Evolutionary conservation across 108 stramenopile genomes (phyloP).

Genomic region (Stephanodiscus minutulus): DNA sequence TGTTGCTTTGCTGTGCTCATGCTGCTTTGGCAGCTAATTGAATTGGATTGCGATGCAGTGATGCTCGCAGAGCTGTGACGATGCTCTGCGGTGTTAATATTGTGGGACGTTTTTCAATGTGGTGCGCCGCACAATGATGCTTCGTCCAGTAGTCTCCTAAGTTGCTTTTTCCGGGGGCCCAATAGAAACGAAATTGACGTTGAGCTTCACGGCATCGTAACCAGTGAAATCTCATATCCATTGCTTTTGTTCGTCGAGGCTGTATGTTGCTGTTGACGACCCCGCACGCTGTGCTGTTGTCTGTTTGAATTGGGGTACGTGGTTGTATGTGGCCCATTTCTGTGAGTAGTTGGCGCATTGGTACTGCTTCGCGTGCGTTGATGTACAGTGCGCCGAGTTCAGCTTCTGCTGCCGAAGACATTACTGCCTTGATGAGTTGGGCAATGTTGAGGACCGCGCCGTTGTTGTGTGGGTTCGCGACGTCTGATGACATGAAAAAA

Average conservation of each 20-base stretch:
- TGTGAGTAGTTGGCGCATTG: constrained; percentile 13
- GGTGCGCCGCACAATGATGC: not conserved
- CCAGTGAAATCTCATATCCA: constrained; percentile 16
- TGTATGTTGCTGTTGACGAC: constrained; percentile 12
- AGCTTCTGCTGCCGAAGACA: constrained; percentile 43
- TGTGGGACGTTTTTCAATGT: not conserved
- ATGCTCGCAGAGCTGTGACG: too few relatives aligned
- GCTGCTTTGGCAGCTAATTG: too few relatives aligned
- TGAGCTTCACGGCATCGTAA: not conserved
- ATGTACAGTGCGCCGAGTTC: constrained; percentile 42
- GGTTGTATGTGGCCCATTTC: constrained; percentile 9
- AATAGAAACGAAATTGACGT: not conserved
- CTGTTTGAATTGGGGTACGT: constrained; percentile 14
- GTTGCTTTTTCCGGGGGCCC: not conserved
- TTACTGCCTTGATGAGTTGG: constrained; percentile 7
- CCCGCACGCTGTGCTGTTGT: constrained; percentile 46
- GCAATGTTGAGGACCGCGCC: constrained; percentile 6
- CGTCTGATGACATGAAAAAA: constrained; percentile 14
- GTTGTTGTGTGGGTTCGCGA: constrained; percentile 8
- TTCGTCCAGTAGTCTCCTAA: not conserved
- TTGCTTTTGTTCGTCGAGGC: constrained; percentile 3
- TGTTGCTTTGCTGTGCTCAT: too few relatives aligned
- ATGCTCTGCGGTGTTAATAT: not conserved
- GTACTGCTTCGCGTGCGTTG: constrained; percentile 36
- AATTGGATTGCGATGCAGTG: too few relatives aligned